These are phyloP conservation scores for Cucumis cinereus DNA, from an alignment of 306 rosid species.

Conservation along the genomic window DNA sequence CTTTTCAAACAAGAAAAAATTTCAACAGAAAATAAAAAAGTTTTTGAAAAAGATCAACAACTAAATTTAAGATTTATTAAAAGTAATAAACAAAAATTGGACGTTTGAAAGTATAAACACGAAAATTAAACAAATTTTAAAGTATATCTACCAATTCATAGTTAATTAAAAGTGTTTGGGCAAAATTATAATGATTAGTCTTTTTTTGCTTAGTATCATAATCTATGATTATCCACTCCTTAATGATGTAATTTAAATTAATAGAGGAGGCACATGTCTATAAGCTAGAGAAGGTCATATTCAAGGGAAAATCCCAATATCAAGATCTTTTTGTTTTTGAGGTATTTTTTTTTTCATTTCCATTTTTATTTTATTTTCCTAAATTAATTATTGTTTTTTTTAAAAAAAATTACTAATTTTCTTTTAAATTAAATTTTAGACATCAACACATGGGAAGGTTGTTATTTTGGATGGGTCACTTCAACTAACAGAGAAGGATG, in stretches of 20 bases:
- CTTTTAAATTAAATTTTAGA: not conserved
- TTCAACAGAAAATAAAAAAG: too few relatives aligned
- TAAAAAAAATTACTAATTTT: not conserved
- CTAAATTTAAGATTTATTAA: too few relatives aligned
- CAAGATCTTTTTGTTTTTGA: constrained; percentile 31
- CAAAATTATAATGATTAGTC: too few relatives aligned
- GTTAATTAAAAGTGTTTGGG: too few relatives aligned
- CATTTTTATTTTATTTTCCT: not conserved
- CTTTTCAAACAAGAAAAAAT: too few relatives aligned
- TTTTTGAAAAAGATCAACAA: too few relatives aligned
- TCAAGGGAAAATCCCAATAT: constrained; percentile 24
- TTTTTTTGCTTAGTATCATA: not conserved
- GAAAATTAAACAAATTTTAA: too few relatives aligned
- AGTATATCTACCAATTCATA: too few relatives aligned
- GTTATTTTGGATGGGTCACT: constrained; percentile 31
- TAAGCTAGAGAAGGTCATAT: constrained; percentile 23
- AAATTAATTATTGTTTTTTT: not conserved
- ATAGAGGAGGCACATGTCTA: constrained; percentile 24
- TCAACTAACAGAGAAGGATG: constrained; percentile 36
- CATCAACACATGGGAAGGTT: constrained; percentile 26
- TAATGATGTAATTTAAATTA: not conserved
- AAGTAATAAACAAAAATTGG: too few relatives aligned
- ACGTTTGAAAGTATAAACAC: too few relatives aligned
- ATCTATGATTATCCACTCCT: not conserved
- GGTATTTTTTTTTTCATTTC: constrained; percentile 4